A percentile compares a stretch with the other conserved stretches of the same genome.
These are phyloP conservation scores for Rhodotorula sp. DNA, from an alignment of 1,284 basidiomycete species.

Conservation along the genomic window DNA sequence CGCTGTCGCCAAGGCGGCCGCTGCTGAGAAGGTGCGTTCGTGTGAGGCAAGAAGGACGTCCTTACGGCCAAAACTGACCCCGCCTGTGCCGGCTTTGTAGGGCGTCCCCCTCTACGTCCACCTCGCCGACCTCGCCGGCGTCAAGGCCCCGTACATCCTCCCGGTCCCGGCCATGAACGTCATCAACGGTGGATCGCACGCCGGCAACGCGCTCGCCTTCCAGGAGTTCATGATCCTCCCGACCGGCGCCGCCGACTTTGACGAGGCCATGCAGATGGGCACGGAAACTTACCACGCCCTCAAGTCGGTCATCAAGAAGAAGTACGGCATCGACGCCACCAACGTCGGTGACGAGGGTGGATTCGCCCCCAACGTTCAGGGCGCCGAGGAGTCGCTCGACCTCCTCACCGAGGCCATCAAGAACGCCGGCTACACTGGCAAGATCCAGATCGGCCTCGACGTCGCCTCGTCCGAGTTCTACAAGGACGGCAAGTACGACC, in stretches of 20 bases:
- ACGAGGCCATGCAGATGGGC: constrained; percentile 97
- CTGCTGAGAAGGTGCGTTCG: constrained; percentile 67
- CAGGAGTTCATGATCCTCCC: constrained; percentile 99
- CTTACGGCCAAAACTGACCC: background rate
- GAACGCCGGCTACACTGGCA: constrained; percentile 96
- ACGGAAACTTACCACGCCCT: constrained; percentile 97
- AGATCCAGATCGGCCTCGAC: constrained; percentile 98
- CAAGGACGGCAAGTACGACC: constrained; percentile 99
- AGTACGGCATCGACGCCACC: constrained; percentile 99
- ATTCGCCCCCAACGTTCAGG: constrained; percentile 96
- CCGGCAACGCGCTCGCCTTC: constrained; percentile 99
- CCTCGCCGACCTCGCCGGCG: constrained; percentile 89
- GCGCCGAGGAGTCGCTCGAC: constrained; percentile 96
- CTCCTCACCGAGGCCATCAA: constrained; percentile 93
- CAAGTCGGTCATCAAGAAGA: constrained; percentile 98
- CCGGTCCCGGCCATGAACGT: constrained; percentile 96
- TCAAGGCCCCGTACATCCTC: constrained; percentile 88
- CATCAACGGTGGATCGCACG: constrained; percentile 99
- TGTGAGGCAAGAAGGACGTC: background rate
- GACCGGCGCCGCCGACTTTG: constrained; percentile 85
- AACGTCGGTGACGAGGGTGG: constrained; percentile 99
- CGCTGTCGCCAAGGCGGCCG: constrained; percentile 89
- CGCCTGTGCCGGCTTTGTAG: constrained; percentile 43
- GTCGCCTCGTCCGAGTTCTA: constrained; percentile 99
- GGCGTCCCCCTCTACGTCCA: constrained; percentile 94